Percentiles rank a stretch among this genome's conserved stretches.
These are phyloP conservation scores for Aspergillus puulaauensis DNA, from an alignment of 2,329 filamentous ascomycete genomes.

Conservation along the genomic window DNA sequence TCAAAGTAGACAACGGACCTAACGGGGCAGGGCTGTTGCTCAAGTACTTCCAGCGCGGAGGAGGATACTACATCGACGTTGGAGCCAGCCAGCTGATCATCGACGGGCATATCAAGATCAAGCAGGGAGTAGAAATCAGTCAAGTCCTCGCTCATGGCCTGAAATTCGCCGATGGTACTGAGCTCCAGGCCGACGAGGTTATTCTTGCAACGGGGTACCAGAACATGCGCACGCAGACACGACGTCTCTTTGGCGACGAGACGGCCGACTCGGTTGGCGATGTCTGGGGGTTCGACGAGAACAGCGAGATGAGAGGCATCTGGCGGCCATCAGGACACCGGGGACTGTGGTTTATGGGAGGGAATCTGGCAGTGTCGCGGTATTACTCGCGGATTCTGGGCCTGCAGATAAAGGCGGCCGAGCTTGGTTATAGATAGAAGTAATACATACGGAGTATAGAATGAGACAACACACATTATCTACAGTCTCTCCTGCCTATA, in stretches of 20 bases:
- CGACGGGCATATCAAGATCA: constrained; percentile 65
- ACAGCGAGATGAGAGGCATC: constrained; percentile 57
- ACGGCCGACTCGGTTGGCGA: constrained; percentile 59
- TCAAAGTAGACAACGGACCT: constrained; percentile 59
- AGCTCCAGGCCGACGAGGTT: constrained; percentile 64
- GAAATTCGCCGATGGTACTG: constrained; percentile 56
- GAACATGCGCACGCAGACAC: constrained; percentile 66
- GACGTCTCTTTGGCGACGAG: constrained; percentile 62
- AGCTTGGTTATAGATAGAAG: constrained; percentile 17
- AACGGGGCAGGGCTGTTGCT: constrained; percentile 57
- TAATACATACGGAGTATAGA: neutral
- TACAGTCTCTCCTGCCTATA: too few species aligned
- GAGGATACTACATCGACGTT: constrained; percentile 71
- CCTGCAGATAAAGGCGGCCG: constrained; percentile 50
- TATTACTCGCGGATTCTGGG: constrained; percentile 58
- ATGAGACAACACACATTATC: too few species aligned
- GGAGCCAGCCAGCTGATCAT: constrained; percentile 62
- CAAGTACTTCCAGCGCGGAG: constrained; percentile 66
- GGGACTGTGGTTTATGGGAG: constrained; percentile 67
- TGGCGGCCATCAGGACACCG: constrained; percentile 65
- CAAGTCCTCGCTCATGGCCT: constrained; percentile 52
- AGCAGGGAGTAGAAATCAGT: constrained; percentile 59
- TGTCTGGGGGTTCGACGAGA: constrained; percentile 62
- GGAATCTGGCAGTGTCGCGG: constrained; percentile 62
- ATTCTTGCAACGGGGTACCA: constrained; percentile 61